Evolutionary conservation across 2,329 filamentous ascomycete genomes (phyloP), one percentile per base, ranked within the genome.

Genomic region (Curvularia hawaiiensis): DNA sequence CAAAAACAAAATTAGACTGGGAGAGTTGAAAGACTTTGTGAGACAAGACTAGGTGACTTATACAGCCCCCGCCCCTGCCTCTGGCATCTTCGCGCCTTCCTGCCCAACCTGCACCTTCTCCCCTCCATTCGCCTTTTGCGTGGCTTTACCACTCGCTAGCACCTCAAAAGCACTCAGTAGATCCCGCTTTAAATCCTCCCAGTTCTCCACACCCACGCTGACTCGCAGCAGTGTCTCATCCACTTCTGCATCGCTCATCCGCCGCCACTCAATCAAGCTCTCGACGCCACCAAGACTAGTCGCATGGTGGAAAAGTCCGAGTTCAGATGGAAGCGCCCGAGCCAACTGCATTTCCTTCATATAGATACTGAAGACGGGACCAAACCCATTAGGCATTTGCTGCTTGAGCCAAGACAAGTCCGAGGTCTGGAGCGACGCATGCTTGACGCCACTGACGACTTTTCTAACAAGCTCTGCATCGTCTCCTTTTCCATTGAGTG

Each of bases 201-300:
- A 90, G 46, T 84, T 86, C 80, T 99, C 95, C 31, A 97, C 84
- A 0, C 95, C 95, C 33, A 97, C 79, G 75, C 93, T 97, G 30
- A 99, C 79, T 50, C 95, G 81, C 76, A 97, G 70, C 74, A 98
- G 75, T 56, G 85, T 82, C 70, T 82, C 84, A 71, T 96, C 91
- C 39, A 96, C 88, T 1, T 75, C 81, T 3, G 77, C 69, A 80
- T 99, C 95, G 58, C 88, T 89, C 91, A 99, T 95, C 47, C 90
- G 86, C 58, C 95, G 84, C 95, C 95, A 99, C 83, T 99, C 95
- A 67, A 99, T 93, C 80, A 98, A 78, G 71, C 91, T 95, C 84
- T 98, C 95, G 10, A 98, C 92, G 4, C 95, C 94, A 2, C 95
- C 95, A 28, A 98, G 78, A 75, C 91, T 96, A 2, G 95, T 99